phyloP scores from a whole-genome alignment of 2,329 filamentous ascomycete species.

The Monilinia aucupariae region DNA sequence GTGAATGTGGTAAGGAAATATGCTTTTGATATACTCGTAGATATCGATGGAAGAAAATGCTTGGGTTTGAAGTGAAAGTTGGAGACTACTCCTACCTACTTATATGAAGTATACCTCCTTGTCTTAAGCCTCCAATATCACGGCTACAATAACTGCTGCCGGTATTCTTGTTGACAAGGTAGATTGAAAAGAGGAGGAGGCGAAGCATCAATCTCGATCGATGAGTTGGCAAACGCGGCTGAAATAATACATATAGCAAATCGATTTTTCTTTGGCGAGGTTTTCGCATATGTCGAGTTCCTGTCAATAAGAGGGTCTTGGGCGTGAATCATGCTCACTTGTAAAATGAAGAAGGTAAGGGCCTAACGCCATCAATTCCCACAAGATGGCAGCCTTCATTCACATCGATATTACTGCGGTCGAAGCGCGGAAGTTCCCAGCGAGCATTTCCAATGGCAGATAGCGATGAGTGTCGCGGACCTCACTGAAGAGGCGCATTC shows the following conservation, averaged over 20 bases:
- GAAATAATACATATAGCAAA: neutral
- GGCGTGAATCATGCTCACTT: neutral
- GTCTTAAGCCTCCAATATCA: neutral
- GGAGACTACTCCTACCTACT: neutral
- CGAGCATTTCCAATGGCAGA: neutral
- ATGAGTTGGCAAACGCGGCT: conserved; percentile 8
- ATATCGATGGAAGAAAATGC: neutral
- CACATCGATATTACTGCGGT: neutral
- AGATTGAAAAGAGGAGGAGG: conserved; percentile 6
- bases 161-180: neutral
- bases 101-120: neutral
- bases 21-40: neutral
- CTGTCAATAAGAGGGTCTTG: neutral
- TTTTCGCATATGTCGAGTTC: neutral
- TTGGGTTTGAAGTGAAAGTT: neutral
- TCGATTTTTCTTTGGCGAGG: neutral
- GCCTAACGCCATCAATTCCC: neutral
- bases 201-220: conserved; percentile 2
- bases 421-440: neutral
- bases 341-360: conserved; percentile 4
- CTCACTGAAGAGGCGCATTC: neutral
- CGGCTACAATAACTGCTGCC: neutral
- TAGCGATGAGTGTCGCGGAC: no score
- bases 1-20: neutral
- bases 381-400: neutral